Evolutionary conservation across 331 rosid species (phyloP), one percentile per base, ranked within the genome.

Genomic region (Malus hybrid): DNA sequence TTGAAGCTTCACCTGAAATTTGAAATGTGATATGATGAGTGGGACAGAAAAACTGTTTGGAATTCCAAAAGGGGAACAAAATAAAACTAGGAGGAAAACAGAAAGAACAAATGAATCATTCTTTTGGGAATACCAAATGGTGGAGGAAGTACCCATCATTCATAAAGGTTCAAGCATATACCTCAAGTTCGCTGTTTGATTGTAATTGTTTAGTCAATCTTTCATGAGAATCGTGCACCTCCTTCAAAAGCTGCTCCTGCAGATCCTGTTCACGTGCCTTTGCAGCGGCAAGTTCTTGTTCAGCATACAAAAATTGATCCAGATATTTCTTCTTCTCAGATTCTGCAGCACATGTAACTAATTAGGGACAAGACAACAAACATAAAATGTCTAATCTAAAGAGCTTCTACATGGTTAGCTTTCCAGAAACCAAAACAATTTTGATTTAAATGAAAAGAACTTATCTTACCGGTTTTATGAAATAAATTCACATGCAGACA

Each of bases 281-380:
- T 34, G 96, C 86, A 75, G 99, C 99, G 20, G 96, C 92, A 30
- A 94, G 96, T 83, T 94, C 97, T 81, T 94, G 97, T 68, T 94
- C 86, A 0, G 80, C 71, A 58, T 84, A 78, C 33, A 89, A 74
- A 56, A 88, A 86, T 79, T 85, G 87, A 60, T 94, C 97, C 82
- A 83, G 73, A 77, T 82, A 81, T 69, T 84, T 87, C 79, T 87
- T 91, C 88, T 88, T 87, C 84, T 91, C 97, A 15, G 83, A 79
- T 74, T 88, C 97, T 91, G 93, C 53, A 79, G 67, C 74, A 78
- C 75, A 82, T 33, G 58, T 63, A 36, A 75, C 12, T 8, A 81
- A 66, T 75, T 30, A 76, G 73, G 63, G 52, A 60, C 68, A 68
- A 39, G 46, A 39, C 46, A 39, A 39, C 29, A 74, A 74, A 63